Conservation (phyloP, 2,329 filamentous ascomycete genomes). For the Aspergillus quadrilineatus region DNA sequence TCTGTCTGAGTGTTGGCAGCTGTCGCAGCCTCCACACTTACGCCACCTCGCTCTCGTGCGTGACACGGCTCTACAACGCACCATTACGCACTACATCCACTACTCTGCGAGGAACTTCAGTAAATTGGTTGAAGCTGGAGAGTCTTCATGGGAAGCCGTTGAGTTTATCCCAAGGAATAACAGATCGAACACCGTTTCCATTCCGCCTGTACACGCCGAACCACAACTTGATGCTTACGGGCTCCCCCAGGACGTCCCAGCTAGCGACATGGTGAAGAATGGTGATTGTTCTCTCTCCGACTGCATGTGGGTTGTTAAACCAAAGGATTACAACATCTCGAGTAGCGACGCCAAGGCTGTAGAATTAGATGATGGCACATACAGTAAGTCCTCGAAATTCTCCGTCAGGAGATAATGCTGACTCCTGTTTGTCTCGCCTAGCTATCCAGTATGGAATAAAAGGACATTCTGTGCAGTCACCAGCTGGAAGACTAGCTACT, state of each 20-base stretch:
- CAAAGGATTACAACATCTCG: slow-evolving; percentile 35
- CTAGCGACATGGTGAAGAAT: slow-evolving; percentile 38
- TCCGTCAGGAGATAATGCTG: background rate
- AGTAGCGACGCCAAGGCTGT: slow-evolving; percentile 36
- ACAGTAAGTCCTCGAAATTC: slow-evolving; percentile 24
- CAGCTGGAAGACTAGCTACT: slow-evolving; percentile 16
- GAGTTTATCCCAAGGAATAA: slow-evolving; percentile 34
- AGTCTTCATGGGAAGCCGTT: slow-evolving; percentile 56
- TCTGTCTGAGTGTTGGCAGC: slow-evolving; percentile 56
- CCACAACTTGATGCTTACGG: slow-evolving; percentile 49
- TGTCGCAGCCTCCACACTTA: slow-evolving; percentile 59
- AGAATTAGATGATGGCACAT: slow-evolving; percentile 30
- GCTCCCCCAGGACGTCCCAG: slow-evolving; percentile 39
- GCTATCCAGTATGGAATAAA: slow-evolving; percentile 12
- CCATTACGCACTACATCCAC: slow-evolving; percentile 54
- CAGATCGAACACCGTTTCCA: slow-evolving; percentile 28
- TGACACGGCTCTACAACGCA: slow-evolving; percentile 51
- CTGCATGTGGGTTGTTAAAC: slow-evolving; percentile 33
- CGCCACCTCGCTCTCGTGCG: slow-evolving; percentile 57
- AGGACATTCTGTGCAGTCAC: slow-evolving; percentile 5
- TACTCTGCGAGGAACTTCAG: slow-evolving; percentile 55
- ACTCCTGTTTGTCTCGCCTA: background rate
- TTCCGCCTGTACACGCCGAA: slow-evolving; percentile 33
- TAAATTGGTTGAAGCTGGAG: slow-evolving; percentile 51
- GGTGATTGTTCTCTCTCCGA: slow-evolving; percentile 47